These are phyloP conservation scores for Xanthoparmelia taractica DNA, from an alignment of 495 filamentous ascomycete genomes.

Conservation along the genomic window DNA sequence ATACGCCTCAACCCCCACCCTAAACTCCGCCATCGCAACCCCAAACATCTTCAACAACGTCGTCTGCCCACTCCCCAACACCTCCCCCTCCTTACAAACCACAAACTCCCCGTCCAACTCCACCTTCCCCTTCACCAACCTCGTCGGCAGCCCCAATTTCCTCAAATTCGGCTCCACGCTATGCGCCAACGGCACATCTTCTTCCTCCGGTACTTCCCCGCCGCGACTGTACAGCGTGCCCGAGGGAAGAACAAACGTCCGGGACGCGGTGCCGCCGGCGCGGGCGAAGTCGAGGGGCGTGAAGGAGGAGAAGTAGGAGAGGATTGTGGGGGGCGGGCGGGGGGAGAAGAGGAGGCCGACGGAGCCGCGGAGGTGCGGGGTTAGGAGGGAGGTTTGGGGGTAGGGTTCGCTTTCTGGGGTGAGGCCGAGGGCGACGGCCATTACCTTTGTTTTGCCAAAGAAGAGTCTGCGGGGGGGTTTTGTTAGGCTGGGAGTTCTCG, in stretches of 20 bases:
- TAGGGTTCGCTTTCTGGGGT: constrained; percentile 68
- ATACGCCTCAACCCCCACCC: constrained; percentile 61
- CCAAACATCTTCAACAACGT: constrained; percentile 90
- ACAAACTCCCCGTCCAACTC: constrained; percentile 67
- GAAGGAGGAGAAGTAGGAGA: constrained; percentile 59
- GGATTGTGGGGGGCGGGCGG: constrained; percentile 54
- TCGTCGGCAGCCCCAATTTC: constrained; percentile 79
- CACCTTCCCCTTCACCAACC: constrained; percentile 80
- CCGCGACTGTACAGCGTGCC: constrained; percentile 68
- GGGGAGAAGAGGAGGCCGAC: constrained; percentile 89
- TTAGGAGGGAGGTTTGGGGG: constrained; percentile 60
- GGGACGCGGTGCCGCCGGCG: constrained; percentile 66
- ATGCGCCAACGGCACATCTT: constrained; percentile 82
- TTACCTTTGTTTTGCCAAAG: constrained; percentile 98
- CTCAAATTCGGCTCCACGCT: constrained; percentile 80
- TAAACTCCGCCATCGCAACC: constrained; percentile 80
- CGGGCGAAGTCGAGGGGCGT: constrained; percentile 76
- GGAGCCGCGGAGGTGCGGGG: constrained; percentile 64
- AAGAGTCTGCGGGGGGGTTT: constrained; percentile 53
- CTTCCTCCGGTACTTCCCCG: constrained; percentile 65
- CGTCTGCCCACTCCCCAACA: constrained; percentile 81
- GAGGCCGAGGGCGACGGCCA: constrained; percentile 81
- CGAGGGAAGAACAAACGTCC: constrained; percentile 67
- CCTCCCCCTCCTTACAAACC: constrained; percentile 74
- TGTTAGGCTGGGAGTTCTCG: not conserved